Base-by-base conservation (phyloP, 2,329 filamentous ascomycete species). In the Aspergillus flavus region DNA sequence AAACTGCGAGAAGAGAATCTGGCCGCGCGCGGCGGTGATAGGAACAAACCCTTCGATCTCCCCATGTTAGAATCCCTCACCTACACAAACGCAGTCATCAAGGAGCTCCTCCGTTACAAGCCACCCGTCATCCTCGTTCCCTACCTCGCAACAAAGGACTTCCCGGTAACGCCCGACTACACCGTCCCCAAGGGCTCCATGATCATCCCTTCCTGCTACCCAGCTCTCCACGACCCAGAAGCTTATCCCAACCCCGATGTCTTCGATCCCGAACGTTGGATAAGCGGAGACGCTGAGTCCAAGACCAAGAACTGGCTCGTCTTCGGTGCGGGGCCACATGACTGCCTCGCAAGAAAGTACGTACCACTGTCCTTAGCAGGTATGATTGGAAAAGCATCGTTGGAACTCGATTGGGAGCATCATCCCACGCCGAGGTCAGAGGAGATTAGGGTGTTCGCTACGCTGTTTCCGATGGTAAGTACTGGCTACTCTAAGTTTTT, bases 41-140 rank as follows among this genome's bases (percentile, higher is more conserved):
- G 54, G n/a, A 69, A 69, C 56, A 75, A 71, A 26, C 72, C 79
- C 0, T 81, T 83, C 26, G 77, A 81, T 39, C 72, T 85, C 0
- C 65, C 71, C 2, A 84, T 84, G 82, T 67, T 83, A 3, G 82
- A 85, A 56, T 81, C 78, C 0, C 76, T 86, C 39, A 78, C 79
- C 0, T 86, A 85, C 67, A 86, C 84, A 58, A 81, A 79, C 30
- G 84, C 84, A 3, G 83, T 85, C 0, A 75, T 86, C 62, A 86
- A 85, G 64, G 84, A 86, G 65, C 76, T 84, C 1, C 81, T 86
- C 16, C 83, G 84, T 41, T 75, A 84, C 66, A 71, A 83, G 0
- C 84, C 84, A 1, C 84, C 84, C 0, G 84, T 86, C 48, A 85
- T 85, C 59, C 83, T 86, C 60, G 83, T 86, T 0, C 84, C 84